Base-by-base conservation (phyloP, 2,329 filamentous ascomycete species). In the Pseudocercospora fuligena region DNA sequence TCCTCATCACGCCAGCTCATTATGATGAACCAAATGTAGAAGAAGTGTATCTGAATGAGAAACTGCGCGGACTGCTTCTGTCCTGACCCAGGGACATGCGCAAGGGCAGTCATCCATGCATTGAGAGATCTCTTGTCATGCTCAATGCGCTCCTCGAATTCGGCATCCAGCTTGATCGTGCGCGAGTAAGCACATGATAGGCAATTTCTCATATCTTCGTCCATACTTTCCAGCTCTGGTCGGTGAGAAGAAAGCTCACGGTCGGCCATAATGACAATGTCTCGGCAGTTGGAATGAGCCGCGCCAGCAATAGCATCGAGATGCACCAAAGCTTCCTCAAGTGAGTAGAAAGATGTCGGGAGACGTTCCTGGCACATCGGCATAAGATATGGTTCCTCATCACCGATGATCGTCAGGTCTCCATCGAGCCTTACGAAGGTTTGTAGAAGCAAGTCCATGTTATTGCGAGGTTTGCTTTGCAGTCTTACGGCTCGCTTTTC, bases 281-380 rank as follows among this genome's bases (percentile, higher is more conserved):
- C 63, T 40, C 67, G 46, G 46, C 65, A 67, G 4, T 64, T 58
- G 21, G 63, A 63, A 29, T 69, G 67, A 3, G 60, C 66, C 7
- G 59, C 63, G 16, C 65, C 65, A 14, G 63, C 68, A 29, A 70
- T 66, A 1, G 65, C 60, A 23, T 70, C 65, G 31, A 70, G 65
- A 54, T 70, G 65, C 3, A 70, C 65, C 65, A 67, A 62, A 16
- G 68, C 68, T 54, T 70, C 63, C 49, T 70, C 65, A 14, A 70
- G 36, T 3, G 63, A 66, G 19, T 60, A 58, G n/a, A 70, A 70
- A 12, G 63, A 65, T n/a, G 47, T 54, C 23, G 68, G 68, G 6
- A 70, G 58, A n/a, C 21, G 29, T 29, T 70, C 68, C 5, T 60
- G 51, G 29, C 65, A 67, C 14, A 67, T 58, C 14, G 68, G 65